Evolutionary conservation across 2,329 filamentous ascomycete species (phyloP).

Genomic region (Cytospora piceae): DNA sequence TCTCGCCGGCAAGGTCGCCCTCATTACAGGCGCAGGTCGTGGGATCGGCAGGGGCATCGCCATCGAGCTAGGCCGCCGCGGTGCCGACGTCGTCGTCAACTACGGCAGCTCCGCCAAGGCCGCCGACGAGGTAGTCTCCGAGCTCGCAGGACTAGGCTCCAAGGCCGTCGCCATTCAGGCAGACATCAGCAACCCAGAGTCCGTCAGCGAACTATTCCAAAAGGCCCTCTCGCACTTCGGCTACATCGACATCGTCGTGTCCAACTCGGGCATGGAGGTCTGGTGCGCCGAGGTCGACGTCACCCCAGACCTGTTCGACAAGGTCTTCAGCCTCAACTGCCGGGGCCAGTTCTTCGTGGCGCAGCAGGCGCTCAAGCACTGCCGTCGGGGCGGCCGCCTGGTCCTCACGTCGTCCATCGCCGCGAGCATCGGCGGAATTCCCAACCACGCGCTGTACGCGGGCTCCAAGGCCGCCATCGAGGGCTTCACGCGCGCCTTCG

Average conservation of each 20-base stretch:
- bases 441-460: slow-evolving; percentile 73
- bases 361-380: slow-evolving; percentile 73
- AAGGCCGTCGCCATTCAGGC: slow-evolving; percentile 64
- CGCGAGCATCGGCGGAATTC: slow-evolving; percentile 66
- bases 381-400: slow-evolving; percentile 70
- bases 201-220: slow-evolving; percentile 67
- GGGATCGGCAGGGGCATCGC: slow-evolving; percentile 70
- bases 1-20: slow-evolving; percentile 57
- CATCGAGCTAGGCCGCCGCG: slow-evolving; percentile 67
- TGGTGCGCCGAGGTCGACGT: slow-evolving; percentile 74
- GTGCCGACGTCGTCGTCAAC: slow-evolving; percentile 68
- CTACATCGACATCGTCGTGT: slow-evolving; percentile 72
- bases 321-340: slow-evolving; percentile 73
- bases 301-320: slow-evolving; percentile 70
- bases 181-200: slow-evolving; percentile 63
- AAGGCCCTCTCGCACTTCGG: slow-evolving; percentile 68
- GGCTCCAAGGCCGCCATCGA: slow-evolving; percentile 74
- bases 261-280: slow-evolving; percentile 72
- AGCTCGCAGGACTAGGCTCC: slow-evolving; percentile 59
- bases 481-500: slow-evolving; percentile 72
- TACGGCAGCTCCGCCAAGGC: slow-evolving; percentile 60
- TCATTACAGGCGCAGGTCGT: slow-evolving; percentile 67
- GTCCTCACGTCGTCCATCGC: slow-evolving; percentile 75
- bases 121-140: slow-evolving; percentile 60
- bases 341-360: slow-evolving; percentile 78